A percentile compares a stretch with the other conserved stretches of the same genome.
Conservation (phyloP, 176 grass and related monocot genomes). For the Alloteropsis semialata region DNA sequence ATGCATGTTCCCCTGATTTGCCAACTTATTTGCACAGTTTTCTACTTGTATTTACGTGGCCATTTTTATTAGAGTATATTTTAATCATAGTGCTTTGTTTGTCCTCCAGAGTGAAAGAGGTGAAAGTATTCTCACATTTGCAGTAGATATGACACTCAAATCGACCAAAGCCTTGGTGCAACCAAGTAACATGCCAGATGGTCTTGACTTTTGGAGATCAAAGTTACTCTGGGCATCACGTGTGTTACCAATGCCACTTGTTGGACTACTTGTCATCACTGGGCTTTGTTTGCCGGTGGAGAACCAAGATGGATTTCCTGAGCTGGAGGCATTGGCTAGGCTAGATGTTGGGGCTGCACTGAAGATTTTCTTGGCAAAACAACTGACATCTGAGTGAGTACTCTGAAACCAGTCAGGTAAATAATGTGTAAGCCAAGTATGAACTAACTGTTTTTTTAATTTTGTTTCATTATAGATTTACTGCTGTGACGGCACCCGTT, state of each 20-base stretch:
- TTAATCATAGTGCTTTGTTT: background rate
- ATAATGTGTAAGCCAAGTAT: background rate
- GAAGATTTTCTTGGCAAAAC: slow-evolving; percentile 85
- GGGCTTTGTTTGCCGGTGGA: slow-evolving; percentile 61
- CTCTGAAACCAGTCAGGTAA: background rate
- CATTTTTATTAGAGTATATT: background rate
- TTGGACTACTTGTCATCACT: slow-evolving; percentile 68
- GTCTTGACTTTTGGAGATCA: slow-evolving; percentile 74
- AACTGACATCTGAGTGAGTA: slow-evolving; percentile 83
- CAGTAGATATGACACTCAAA: slow-evolving; percentile 62
- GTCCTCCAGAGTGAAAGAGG: slow-evolving; percentile 69
- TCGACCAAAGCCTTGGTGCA: slow-evolving; percentile 63
- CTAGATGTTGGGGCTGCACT: slow-evolving; percentile 72
- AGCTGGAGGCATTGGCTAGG: slow-evolving; percentile 63
- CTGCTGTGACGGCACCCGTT: slow-evolving; percentile 41
- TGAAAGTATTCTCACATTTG: slow-evolving; percentile 74
- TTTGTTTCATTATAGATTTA: slow-evolving; percentile 43
- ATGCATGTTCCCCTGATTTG: slow-evolving; percentile 2
- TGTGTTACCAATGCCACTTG: slow-evolving; percentile 84
- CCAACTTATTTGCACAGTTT: slow-evolving; percentile 5
- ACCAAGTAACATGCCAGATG: slow-evolving; percentile 47
- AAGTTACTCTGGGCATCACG: slow-evolving; percentile 82
- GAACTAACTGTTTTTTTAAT: background rate
- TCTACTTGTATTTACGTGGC: background rate
- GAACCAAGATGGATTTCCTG: slow-evolving; percentile 51